These are phyloP conservation scores for Podila minutissima DNA, from an alignment of 192 early-diverging fungal genomes.

Conservation along the genomic window DNA sequence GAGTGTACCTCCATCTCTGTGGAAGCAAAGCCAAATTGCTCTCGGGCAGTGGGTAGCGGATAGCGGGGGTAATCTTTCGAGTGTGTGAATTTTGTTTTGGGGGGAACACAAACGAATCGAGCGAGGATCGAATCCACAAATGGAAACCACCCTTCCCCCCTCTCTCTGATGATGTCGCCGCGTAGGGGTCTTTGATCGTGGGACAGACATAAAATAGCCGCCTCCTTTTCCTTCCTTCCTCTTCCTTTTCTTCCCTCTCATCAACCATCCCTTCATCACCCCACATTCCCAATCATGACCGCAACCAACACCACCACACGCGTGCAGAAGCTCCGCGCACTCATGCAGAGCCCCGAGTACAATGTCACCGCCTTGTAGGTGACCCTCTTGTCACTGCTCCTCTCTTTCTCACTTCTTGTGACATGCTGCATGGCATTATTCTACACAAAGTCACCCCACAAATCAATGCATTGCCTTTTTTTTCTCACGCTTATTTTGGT, in stretches of 20 bases:
- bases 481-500: slow-evolving; percentile 33
- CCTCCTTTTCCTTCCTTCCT: not conserved
- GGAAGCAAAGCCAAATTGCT: no score
- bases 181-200: not conserved
- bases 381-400: not conserved
- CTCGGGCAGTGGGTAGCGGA: no score
- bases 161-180: no score
- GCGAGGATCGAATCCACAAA: not conserved
- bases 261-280: slow-evolving; percentile 2
- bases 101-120: not conserved
- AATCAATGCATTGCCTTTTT: not conserved
- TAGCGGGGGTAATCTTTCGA: no score
- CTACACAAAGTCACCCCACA: not conserved
- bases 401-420: not conserved
- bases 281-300: slow-evolving; percentile 10
- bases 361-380: slow-evolving; percentile 65
- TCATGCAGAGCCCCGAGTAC: slow-evolving; percentile 64
- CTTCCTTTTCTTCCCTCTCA: slow-evolving; percentile 1
- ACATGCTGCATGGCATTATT: not conserved
- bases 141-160: not conserved
- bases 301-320: slow-evolving; percentile 62
- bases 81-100: not conserved
- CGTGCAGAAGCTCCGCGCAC: slow-evolving; percentile 66
- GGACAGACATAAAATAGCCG: not conserved
- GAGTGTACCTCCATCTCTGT: no score